A percentile compares a stretch with the other conserved stretches of the same genome.
These are phyloP conservation scores for Kalmanozyma brasiliensis DNA, from an alignment of 1,284 basidiomycete genomes.

Conservation along the genomic window DNA sequence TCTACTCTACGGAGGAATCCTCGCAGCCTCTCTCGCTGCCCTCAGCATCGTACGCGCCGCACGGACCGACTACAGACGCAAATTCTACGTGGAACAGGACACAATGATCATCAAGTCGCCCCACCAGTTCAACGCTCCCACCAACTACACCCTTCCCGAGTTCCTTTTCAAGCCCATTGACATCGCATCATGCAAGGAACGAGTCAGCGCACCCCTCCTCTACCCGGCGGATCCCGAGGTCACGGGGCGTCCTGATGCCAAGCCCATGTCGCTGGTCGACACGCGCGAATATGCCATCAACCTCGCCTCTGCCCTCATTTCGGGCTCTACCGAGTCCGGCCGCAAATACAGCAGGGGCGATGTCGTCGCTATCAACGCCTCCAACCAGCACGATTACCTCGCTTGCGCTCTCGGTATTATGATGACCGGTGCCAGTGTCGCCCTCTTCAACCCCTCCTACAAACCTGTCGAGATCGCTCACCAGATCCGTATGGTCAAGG, in stretches of 20 bases:
- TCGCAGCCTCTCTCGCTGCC: slow-evolving; percentile 18
- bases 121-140: slow-evolving; percentile 38
- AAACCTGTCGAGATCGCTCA: slow-evolving; percentile 58
- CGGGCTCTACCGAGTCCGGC: slow-evolving; percentile 36
- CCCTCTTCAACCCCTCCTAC: slow-evolving; percentile 65
- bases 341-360: slow-evolving; percentile 55
- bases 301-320: slow-evolving; percentile 52
- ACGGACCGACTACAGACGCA: slow-evolving; percentile 26
- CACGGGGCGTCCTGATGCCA: slow-evolving; percentile 35
- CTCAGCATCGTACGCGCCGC: slow-evolving; percentile 20
- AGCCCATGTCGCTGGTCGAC: slow-evolving; percentile 50
- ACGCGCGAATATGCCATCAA: slow-evolving; percentile 50
- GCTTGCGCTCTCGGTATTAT: slow-evolving; percentile 57
- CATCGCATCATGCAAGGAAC: slow-evolving; percentile 32
- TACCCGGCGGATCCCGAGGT: slow-evolving; percentile 44
- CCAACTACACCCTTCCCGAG: slow-evolving; percentile 48
- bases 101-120: slow-evolving; percentile 57
- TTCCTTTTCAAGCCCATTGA: slow-evolving; percentile 56
- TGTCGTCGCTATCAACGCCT: slow-evolving; percentile 55
- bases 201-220: slow-evolving; percentile 36
- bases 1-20: slow-evolving; percentile 23
- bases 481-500: slow-evolving; percentile 57
- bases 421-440: slow-evolving; percentile 59
- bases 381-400: slow-evolving; percentile 65
- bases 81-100: slow-evolving; percentile 23